Evolutionary conservation across 371 early-diverging fungal species (phyloP).

Genomic region (Nematocida ironsii): DNA sequence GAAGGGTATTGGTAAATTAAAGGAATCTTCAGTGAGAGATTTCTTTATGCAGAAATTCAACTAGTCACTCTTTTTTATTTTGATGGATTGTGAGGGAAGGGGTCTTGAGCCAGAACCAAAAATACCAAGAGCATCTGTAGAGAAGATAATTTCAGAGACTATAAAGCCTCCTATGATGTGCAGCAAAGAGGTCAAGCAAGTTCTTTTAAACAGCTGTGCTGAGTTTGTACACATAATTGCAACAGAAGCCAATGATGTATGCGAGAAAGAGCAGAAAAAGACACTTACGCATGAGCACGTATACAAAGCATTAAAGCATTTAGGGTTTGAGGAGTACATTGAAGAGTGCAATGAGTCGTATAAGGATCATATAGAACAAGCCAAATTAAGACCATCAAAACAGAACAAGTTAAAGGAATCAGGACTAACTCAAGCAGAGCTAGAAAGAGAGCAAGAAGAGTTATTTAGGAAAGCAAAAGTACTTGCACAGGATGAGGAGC

Average conservation of each 20-base stretch:
- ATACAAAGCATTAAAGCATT: conserved; percentile 77
- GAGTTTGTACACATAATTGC: conserved; percentile 69
- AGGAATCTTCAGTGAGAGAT: background rate
- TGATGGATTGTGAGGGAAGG: conserved; percentile 58
- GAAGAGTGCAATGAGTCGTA: conserved; percentile 80
- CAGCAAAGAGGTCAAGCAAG: conserved; percentile 88
- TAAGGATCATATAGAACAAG: conserved; percentile 77
- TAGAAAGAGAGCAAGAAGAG: conserved; percentile 79
- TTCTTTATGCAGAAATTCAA: conserved; percentile 31
- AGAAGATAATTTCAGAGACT: conserved; percentile 88
- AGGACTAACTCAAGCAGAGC: conserved; percentile 83
- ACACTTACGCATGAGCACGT: conserved; percentile 95
- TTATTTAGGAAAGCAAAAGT: conserved; percentile 84
- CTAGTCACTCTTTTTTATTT: conserved; percentile 47
- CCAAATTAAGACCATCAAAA: conserved; percentile 80
- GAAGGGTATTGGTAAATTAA: conserved; percentile 2
- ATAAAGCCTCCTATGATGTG: conserved; percentile 76
- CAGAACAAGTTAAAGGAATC: conserved; percentile 79
- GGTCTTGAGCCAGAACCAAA: conserved; percentile 58
- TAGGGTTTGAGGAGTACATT: conserved; percentile 86
- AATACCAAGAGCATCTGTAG: conserved; percentile 79
- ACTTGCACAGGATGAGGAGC: conserved; percentile 17
- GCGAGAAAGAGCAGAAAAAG: conserved; percentile 91
- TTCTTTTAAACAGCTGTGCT: conserved; percentile 85
- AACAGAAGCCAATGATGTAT: conserved; percentile 87